phyloP scores from a whole-genome alignment of 108 stramenopile genomes.

The Stephanodiscus minutulus region DNA sequence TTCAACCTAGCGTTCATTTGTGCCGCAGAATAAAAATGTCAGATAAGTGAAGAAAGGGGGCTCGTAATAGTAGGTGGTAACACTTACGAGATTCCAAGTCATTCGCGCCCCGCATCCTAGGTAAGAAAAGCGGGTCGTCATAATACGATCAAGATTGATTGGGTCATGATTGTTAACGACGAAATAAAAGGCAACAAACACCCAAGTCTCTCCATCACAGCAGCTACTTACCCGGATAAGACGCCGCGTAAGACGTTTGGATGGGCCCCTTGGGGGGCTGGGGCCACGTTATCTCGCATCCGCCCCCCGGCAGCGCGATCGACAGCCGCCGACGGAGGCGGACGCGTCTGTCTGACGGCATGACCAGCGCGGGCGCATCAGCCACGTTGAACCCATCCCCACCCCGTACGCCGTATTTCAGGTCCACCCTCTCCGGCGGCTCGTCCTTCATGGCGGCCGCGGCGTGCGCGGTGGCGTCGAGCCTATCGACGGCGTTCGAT shows the following conservation, averaged over 20 bases:
- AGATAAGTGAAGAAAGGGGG: background rate
- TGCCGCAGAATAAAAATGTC: background rate
- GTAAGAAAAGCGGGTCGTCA: background rate
- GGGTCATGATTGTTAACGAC: background rate
- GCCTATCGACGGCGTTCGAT: constrained; percentile 14
- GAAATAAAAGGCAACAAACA: background rate
- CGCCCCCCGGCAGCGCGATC: constrained; percentile 19
- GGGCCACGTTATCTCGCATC: constrained; percentile 34
- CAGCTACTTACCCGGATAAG: constrained; percentile 14
- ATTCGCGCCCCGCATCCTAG: constrained; percentile 31
- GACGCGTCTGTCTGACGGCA: background rate
- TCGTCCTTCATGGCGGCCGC: constrained; percentile 11
- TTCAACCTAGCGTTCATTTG: constrained; percentile 2
- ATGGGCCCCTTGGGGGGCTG: constrained; percentile 10
- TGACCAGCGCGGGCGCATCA: background rate
- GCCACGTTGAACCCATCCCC: background rate
- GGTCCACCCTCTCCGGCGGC: constrained; percentile 19
- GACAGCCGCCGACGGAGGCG: constrained; percentile 27
- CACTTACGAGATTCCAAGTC: constrained; percentile 34
- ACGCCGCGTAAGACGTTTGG: constrained; percentile 29
- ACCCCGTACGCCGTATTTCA: constrained; percentile 32
- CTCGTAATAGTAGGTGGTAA: background rate
- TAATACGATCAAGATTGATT: background rate
- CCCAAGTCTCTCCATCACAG: too few relatives aligned
- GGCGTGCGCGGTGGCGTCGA: constrained; percentile 25